phyloP scores from a whole-genome alignment of 176 grass and related monocot species.

The Musa schizocarpa region DNA sequence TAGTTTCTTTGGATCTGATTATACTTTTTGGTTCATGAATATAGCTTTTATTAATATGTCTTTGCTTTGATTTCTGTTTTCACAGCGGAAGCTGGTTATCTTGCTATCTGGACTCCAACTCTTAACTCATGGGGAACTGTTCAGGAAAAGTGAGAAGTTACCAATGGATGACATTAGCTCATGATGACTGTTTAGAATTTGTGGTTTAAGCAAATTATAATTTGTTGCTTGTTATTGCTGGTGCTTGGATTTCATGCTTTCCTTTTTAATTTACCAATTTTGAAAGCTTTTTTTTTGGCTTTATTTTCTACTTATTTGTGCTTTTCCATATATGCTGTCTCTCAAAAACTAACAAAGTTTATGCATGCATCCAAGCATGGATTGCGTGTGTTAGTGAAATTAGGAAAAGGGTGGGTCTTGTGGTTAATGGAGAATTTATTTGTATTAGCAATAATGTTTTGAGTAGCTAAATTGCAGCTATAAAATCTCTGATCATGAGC shows the following conservation, averaged over 20 bases:
- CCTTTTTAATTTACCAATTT: not conserved
- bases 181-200: not conserved
- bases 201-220: not conserved
- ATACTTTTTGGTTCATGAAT: not conserved
- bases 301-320: too few relatives aligned
- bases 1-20: not conserved
- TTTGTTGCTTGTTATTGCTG: not conserved
- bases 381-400: too few relatives aligned
- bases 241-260: not conserved
- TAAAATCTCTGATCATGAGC: not conserved
- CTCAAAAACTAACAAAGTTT: too few relatives aligned
- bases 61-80: not conserved
- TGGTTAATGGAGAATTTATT: too few relatives aligned
- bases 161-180: not conserved
- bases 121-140: conserved; percentile 2
- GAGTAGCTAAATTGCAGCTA: not conserved
- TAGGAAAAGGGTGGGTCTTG: too few relatives aligned
- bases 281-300: not conserved
- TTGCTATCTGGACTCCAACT: not conserved
- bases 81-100: not conserved
- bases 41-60: not conserved
- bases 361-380: too few relatives aligned
- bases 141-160: not conserved
- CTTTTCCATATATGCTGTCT: too few relatives aligned
- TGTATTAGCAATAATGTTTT: too few relatives aligned